Evolutionary conservation across 2,329 filamentous ascomycete species (phyloP), one percentile per base, ranked within the genome.

Genomic region (Clonostachys sp.): DNA sequence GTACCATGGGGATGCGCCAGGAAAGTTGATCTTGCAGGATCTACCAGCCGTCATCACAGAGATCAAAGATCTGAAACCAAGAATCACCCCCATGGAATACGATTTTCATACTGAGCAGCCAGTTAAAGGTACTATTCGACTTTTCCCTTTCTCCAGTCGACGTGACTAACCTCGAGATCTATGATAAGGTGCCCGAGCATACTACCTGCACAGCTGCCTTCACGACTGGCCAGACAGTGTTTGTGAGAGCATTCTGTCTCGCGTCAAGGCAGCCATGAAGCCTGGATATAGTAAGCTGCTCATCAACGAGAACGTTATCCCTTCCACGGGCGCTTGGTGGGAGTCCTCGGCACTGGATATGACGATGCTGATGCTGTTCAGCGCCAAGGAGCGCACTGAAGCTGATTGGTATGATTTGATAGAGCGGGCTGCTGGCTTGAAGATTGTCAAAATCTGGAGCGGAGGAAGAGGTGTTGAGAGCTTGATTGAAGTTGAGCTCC

Each of bases 1-100:
- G 1, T 65, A 67, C 40, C 65, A 67, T 50, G 65, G 70, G 0
- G 45, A 62, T 1, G 55, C 61, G 0, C 64, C 67, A 0, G 7
- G 75, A 73, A 60, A 63, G 6, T 55, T 78, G 4, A 56, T 80
- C 1, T 59, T 80, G 0, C 74, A 81, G 52, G 77, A 80, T 50
- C 58, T 73, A 8, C 63, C 67, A 0, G 57, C 61, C 3, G 68
- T 77, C 5, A 62, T 71, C n/a, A 50, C 46, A 6, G 59, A 63
- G 17, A 49, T 56, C 14, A 49, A 59, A 2, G 24, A 30, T 6
- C 52, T 68, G 0, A 57, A 62, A 36, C 13, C 17, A 3, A 13
- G 8, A 6, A 65, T 72, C 35, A 55, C 62, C 42, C 47, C 51
- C 5, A 66, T 74, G 61, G 57, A 54, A 3, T 63, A 78, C 48